phyloP scores from a whole-genome alignment of 352 stramenopile species.

The Globisporangium abappressorium region DNA sequence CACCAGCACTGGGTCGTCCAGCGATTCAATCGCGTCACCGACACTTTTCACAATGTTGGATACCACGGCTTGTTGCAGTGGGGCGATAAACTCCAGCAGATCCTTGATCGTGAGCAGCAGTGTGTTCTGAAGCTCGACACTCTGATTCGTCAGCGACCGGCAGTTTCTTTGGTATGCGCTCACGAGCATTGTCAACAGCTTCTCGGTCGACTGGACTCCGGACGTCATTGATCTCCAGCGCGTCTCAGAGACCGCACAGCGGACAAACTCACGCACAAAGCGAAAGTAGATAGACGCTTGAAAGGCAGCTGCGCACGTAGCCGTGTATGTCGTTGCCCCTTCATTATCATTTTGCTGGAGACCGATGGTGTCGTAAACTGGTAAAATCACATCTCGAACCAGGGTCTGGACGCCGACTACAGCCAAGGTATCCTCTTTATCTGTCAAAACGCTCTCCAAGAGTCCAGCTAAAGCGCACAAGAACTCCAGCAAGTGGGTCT shows the following conservation, averaged over 20 bases:
- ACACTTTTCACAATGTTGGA: background rate
- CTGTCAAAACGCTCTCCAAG: background rate
- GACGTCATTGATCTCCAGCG: background rate
- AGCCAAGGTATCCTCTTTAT: slow-evolving; percentile 1
- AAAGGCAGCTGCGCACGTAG: background rate
- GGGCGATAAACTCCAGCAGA: slow-evolving; percentile 14
- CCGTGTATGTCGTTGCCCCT: background rate
- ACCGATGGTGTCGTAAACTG: background rate
- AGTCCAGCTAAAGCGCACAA: slow-evolving; percentile 18
- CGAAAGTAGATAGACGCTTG: slow-evolving; percentile 4
- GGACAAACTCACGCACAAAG: slow-evolving; percentile 13
- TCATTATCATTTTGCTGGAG: background rate
- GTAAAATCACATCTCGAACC: slow-evolving; percentile 12
- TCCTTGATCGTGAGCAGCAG: slow-evolving; percentile 34
- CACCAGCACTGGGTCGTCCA: slow-evolving; percentile 10
- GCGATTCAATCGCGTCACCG: no score
- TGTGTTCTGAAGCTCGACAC: slow-evolving; percentile 21
- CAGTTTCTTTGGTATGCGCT: background rate
- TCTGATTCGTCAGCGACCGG: background rate
- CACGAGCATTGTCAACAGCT: slow-evolving; percentile 15
- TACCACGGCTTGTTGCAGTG: background rate
- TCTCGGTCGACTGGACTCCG: background rate
- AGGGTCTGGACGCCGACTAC: slow-evolving; percentile 16
- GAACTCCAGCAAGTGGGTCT: slow-evolving; percentile 25
- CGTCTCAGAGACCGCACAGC: background rate